Evolutionary conservation across 805 yeast species (phyloP), one percentile per base, ranked within the genome.

Genomic region (Ogataea minuta): DNA sequence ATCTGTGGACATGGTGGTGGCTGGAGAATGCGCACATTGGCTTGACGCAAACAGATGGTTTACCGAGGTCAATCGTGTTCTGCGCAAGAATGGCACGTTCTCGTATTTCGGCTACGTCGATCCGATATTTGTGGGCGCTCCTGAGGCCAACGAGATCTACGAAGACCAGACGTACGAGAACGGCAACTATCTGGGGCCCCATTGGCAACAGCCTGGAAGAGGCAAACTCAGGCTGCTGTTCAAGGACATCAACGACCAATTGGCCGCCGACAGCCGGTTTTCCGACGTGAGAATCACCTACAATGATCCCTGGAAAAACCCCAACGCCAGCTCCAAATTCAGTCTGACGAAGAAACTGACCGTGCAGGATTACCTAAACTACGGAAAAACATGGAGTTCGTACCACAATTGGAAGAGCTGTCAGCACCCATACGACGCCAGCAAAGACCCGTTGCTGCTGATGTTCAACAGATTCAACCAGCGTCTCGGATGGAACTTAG

Each of bases 11-110:
- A 44, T 87, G 50, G 67, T 87, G 10, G 74, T 88, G 2, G 84
- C 81, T n/a, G 95, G 90, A 0, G 89, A 89, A 56, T 83, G 89
- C 43, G 77, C 74, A n/a, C 96, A 89, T 61, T 89, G 96, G 95
- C 74, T 86, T 41, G 59, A 50, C 48, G 52, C 45, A 16, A 52
- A 23, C 9, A 45, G 30, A 17, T 55, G 53, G 62, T 50, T 54
- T 21, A 40, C 24, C 25, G 68, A 62, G 57, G 54, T 64, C 37
- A 49, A 52, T 34, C 57, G 67, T 23, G 56, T 67, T 25, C 60
- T 67, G 34, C 66, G 66, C 43, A 56, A 62, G 2, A 64, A 64
- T 9, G 80, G 77, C 0, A 66, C 71, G 0, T 55, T 89, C 33
- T 83, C 88, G 0, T 75, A 76, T 49, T 88, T 91, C 84, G 84